Percentiles rank a stretch among this genome's conserved stretches.
These are phyloP conservation scores for Oemleria cerasiformis DNA, from an alignment of 306 rosid species.

Conservation along the genomic window DNA sequence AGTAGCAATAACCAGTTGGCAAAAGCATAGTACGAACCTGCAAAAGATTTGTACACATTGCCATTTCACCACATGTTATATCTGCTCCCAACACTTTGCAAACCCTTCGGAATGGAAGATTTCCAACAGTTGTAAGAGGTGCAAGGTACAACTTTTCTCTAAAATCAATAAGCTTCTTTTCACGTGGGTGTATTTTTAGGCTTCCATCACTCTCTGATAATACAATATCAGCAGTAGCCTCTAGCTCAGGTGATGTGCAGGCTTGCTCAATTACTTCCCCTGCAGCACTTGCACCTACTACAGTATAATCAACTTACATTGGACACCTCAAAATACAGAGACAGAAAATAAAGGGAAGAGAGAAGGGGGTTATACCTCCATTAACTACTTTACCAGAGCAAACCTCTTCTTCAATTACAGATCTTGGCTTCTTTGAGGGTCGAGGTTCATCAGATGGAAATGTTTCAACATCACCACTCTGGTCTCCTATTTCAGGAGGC, in stretches of 20 bases:
- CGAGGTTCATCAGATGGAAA: constrained; percentile 40
- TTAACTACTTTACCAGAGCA: constrained; percentile 32
- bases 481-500: constrained; percentile 37
- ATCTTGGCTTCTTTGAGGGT: constrained; percentile 65
- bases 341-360: not conserved
- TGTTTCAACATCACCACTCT: constrained; percentile 31
- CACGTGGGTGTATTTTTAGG: constrained; percentile 65
- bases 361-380: constrained; percentile 47
- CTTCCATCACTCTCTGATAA: constrained; percentile 55
- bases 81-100: constrained; percentile 91
- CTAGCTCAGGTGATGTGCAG: constrained; percentile 42
- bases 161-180: constrained; percentile 84
- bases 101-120: constrained; percentile 96
- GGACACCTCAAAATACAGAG: not conserved
- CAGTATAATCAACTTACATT: constrained; percentile 21
- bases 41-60: constrained; percentile 93
- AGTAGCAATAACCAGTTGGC: not conserved
- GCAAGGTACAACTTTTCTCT: constrained; percentile 90
- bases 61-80: constrained; percentile 97
- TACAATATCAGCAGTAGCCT: constrained; percentile 29
- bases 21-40: constrained; percentile 53
- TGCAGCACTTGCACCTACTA: constrained; percentile 36
- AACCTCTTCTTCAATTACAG: constrained; percentile 32
- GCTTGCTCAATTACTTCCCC: constrained; percentile 34
- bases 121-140: constrained; percentile 95